Base-by-base conservation (phyloP, 768 basidiomycete genomes). In the Symmetrospora coprosmae region DNA sequence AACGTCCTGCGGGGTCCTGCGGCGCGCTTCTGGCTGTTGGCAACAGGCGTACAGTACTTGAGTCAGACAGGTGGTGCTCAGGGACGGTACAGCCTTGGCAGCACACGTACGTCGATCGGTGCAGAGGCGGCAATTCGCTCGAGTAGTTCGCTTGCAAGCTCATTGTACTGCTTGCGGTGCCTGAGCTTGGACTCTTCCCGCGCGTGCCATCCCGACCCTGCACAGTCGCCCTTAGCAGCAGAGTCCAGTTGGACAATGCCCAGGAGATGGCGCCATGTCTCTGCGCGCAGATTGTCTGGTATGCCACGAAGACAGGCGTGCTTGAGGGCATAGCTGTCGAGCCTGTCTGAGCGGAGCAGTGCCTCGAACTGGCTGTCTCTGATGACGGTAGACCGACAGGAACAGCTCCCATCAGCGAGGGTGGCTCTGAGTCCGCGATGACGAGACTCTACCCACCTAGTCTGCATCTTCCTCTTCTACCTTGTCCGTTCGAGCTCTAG, bases 271-370 rank as follows among this genome's bases (percentile, higher is more conserved):
- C 55, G 55, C 55, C 55, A 58, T 21, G 37, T 25, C 23, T 58
- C 55, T 46, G 55, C 31, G 30, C 55, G 55, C 40, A 58, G 55
- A 34, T 58, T 58, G 23, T 58, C 55, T n/a, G 55, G 55, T 4
- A 58, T 43, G 11, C 55, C 55, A 41, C 46, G 55, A 39, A 58
- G 43, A 34, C 55, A 58, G 2, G 55, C 55, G 27, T 40, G 28
- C 34, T 58, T 58, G 38, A 58, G 55, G 27, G 43, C 55, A 47
- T 58, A 43, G 14, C 27, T 27, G 7, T 40, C 43, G 4, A 58
- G 38, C 6, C 17, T 28, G 39, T 43, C 55, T 16, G 55, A 28
- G n/a, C 30, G 40, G 23, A 58, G 30, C 21, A 58, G 55, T 19
- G 40, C 39, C 33, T 8, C 41, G 40, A 58, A 47, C 30, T 58